Conservation (phyloP, 164 flowering plant species). For the Macadamia integrifolia region DNA sequence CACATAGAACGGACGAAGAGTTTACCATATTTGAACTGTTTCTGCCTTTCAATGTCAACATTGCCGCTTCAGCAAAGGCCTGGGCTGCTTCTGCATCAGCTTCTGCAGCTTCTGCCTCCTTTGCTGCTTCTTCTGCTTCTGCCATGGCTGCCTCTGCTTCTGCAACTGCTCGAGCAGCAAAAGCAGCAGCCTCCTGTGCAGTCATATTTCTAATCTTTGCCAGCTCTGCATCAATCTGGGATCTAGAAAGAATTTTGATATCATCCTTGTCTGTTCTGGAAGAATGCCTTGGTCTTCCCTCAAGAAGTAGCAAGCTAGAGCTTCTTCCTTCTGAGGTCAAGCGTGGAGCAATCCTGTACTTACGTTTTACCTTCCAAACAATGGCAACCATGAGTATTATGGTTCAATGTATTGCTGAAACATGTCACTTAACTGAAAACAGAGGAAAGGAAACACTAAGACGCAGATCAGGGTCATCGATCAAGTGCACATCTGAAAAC, state of each 20-base stretch:
- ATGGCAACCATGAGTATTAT: background rate
- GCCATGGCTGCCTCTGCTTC: conserved; percentile 25
- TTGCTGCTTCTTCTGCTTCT: conserved; percentile 84
- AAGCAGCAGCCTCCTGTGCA: conserved; percentile 80
- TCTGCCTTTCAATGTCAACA: conserved; percentile 50
- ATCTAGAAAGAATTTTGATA: conserved; percentile 28
- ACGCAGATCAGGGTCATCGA: no score
- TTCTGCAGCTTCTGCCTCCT: conserved; percentile 61
- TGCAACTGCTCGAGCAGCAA: conserved; percentile 85
- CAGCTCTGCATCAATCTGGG: conserved; percentile 65
- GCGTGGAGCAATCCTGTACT: conserved; percentile 51
- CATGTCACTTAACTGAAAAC: background rate
- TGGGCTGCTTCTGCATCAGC: conserved; percentile 48
- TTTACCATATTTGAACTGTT: conserved; percentile 36
- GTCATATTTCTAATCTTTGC: conserved; percentile 61
- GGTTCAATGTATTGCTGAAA: background rate
- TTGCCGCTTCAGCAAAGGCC: conserved; percentile 84
- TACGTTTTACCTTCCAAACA: conserved; percentile 62
- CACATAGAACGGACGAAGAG: no score
- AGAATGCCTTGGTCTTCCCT: conserved; percentile 29
- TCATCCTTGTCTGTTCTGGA: conserved; percentile 40
- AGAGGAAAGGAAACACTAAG: background rate
- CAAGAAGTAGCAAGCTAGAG: conserved; percentile 23
- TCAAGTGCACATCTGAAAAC: no score
- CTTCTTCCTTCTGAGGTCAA: conserved; percentile 32